Evolutionary conservation across 2,329 filamentous ascomycete species (phyloP).

Genomic region (Sclerotinia subarctica): DNA sequence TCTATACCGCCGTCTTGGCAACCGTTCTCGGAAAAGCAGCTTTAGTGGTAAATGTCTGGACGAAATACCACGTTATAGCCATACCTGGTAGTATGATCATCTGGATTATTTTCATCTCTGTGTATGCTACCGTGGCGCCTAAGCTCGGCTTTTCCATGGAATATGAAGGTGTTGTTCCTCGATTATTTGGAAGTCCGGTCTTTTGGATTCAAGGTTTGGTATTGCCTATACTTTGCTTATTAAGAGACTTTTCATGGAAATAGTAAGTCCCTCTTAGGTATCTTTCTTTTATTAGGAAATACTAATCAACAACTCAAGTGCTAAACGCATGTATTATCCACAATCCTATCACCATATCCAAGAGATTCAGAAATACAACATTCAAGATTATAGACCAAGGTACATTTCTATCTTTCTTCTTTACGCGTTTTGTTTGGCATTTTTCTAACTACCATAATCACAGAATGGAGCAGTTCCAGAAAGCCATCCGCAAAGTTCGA

Average conservation of each 20-base stretch:
- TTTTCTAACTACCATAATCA: background rate
- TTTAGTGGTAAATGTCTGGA: conserved; percentile 96
- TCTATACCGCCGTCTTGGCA: conserved; percentile 89
- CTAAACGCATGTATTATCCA: conserved; percentile 94
- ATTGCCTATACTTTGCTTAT: conserved; percentile 75
- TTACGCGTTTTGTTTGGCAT: conserved; percentile 27
- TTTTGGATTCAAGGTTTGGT: conserved; percentile 91
- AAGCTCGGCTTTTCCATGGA: conserved; percentile 77
- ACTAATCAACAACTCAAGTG: conserved; percentile 41
- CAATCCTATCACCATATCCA: conserved; percentile 98
- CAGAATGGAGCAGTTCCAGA: conserved; percentile 99
- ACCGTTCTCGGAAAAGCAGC: conserved; percentile 94
- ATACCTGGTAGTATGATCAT: conserved; percentile 91
- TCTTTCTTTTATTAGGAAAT: background rate
- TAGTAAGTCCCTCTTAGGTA: conserved; percentile 51
- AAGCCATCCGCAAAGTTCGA: conserved; percentile 95
- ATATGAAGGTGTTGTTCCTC: conserved; percentile 78
- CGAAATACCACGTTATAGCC: conserved; percentile 92
- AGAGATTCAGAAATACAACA: conserved; percentile 99
- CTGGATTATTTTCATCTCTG: conserved; percentile 86
- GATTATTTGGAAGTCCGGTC: conserved; percentile 73
- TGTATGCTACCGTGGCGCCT: conserved; percentile 83
- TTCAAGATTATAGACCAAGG: conserved; percentile 96
- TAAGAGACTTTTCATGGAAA: conserved; percentile 94
- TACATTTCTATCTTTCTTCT: conserved; percentile 44